Conservation (phyloP, 345 rosid genomes). For the Hypericum androsaemum region DNA sequence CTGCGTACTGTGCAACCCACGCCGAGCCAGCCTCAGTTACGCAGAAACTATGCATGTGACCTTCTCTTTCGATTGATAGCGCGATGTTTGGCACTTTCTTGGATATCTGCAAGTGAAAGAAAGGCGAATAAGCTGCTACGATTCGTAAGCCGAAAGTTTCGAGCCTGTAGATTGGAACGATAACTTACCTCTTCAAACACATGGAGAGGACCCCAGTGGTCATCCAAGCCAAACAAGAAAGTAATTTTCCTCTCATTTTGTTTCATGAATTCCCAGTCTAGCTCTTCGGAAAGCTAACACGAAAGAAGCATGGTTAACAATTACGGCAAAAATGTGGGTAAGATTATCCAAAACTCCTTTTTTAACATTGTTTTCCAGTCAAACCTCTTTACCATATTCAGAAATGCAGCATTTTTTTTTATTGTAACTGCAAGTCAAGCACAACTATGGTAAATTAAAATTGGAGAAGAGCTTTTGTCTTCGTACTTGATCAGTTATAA, state of each 20-base stretch:
- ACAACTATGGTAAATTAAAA: no score
- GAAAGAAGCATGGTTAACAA: constrained; percentile 6
- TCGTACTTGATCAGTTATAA: no score
- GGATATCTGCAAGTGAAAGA: constrained; percentile 36
- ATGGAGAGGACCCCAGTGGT: constrained; percentile 80
- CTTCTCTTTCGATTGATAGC: constrained; percentile 66
- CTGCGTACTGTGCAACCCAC: constrained; percentile 65
- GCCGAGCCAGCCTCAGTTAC: constrained; percentile 67
- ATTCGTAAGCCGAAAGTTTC: neutral
- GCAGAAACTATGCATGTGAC: constrained; percentile 63
- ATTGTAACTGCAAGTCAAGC: no score
- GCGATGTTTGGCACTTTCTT: constrained; percentile 42
- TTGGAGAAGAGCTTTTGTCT: no score
- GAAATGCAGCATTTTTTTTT: no score
- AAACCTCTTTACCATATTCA: no score
- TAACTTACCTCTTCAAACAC: constrained; percentile 61
- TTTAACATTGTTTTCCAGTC: no score
- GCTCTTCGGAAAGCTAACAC: constrained; percentile 53
- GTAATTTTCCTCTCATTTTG: constrained; percentile 43
- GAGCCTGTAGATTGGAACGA: neutral
- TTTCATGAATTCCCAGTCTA: constrained; percentile 71
- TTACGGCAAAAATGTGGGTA: no score
- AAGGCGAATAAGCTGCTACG: no score
- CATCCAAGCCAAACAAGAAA: constrained; percentile 63
- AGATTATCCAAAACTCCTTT: no score